phyloP scores from a whole-genome alignment of 169 alveolate species.

The Perkinsus olseni region DNA sequence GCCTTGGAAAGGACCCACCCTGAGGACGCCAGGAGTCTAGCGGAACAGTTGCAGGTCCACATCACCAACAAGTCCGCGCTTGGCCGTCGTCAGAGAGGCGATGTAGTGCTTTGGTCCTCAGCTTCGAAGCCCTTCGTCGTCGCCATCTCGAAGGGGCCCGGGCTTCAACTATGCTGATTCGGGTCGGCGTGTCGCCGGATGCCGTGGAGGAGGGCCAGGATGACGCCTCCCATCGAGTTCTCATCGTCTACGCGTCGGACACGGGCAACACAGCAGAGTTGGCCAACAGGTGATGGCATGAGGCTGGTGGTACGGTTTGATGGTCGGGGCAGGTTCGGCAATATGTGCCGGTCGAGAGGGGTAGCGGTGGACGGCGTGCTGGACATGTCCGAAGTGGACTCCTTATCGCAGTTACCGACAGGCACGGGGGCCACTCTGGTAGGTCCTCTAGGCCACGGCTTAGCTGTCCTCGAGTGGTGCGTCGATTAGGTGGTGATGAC shows the following conservation, averaged over 20 bases:
- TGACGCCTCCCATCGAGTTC: background rate
- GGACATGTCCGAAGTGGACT: background rate
- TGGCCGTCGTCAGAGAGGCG: background rate
- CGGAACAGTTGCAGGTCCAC: conserved; percentile 5
- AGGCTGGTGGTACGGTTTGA: background rate
- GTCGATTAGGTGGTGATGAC: background rate
- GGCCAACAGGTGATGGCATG: background rate
- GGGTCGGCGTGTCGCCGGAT: background rate
- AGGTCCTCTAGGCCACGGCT: background rate
- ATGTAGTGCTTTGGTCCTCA: background rate
- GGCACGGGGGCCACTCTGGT: background rate
- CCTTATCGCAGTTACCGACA: background rate
- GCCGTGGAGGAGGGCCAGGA: background rate
- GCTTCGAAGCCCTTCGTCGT: background rate
- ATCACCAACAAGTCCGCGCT: background rate
- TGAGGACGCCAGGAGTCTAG: conserved; percentile 27
- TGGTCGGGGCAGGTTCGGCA: background rate
- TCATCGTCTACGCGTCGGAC: conserved; percentile 1
- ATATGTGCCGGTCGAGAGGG: background rate
- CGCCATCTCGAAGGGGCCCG: background rate
- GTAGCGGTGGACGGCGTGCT: background rate
- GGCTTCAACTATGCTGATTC: background rate
- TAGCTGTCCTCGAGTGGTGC: background rate
- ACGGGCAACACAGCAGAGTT: conserved; percentile 10
- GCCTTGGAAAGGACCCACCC: conserved; percentile 31